Evolutionary conservation across 441 rosid species (phyloP), one percentile per base, ranked within the genome.

Genomic region (Populus hybrid): DNA sequence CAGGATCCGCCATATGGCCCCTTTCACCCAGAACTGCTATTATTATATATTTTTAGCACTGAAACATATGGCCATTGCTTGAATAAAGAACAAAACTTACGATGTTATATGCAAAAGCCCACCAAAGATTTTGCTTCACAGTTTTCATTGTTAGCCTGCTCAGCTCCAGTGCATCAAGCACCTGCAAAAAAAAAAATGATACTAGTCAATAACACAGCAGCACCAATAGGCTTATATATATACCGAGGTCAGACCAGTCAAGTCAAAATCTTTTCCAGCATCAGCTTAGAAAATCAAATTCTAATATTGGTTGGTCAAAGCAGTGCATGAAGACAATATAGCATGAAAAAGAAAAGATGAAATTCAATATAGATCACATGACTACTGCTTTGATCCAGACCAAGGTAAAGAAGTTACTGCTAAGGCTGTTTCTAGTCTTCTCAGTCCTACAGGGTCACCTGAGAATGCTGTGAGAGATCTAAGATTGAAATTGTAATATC

Each of bases 41-140:
- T 63, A 46, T 38, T 16, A 12, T 16, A 23, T 24, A 14, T 3
- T 67, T 40, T 42, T 67, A 36, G 12, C 61, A 20, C 21, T 42
- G 36, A 75, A 34, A 73, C 67, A 34, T 26, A 54, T 4, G 11
- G 14, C 9, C 16, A 20, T 20, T 26, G 10, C 57, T 26, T 24
- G 35, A 28, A 65, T 21, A 71, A 63, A 36, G 77, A 23, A 72
- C 21, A 57, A 69, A 74, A 88, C 98, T 90, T 90, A 95, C 99
- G 65, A 95, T 93, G 80, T 95, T 95, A 87, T 95, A 95, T 50
- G 93, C 97, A 42, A 96, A 96, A 34, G 99, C 99, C 99, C 99
- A 96, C 92, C 98, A 94, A 74, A 95, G 98, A 81, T 95, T 96
- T 87, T 96, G 97, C 88, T 88, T 96, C 86, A 96, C 95, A 1